Evolutionary conservation across 352 stramenopile species (phyloP), one percentile per base, ranked within the genome.

Genomic region (Aphanomyces astaci): DNA sequence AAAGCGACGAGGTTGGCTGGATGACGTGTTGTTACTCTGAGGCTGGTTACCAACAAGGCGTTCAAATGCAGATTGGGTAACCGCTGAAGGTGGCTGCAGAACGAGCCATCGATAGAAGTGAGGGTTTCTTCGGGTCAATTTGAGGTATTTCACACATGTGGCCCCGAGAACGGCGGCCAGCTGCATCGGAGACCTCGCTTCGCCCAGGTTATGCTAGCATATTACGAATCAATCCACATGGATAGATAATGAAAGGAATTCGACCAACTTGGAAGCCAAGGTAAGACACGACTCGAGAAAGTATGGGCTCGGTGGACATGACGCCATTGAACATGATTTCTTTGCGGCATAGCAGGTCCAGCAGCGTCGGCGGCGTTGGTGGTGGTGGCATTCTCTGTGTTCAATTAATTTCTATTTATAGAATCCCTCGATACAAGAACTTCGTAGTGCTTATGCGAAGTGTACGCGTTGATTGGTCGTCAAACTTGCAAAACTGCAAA

Each of bases 341-440:
- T 24, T 60, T 68, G 11, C 51, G 51, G 30, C 31, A 56, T n/a
- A 68, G 36, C 17, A 68, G 45, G 32, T 68, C 62, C 2, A 68
- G 32, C 0, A 68, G 30, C 15, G 22, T 43, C 30, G 24, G 19
- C 13, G 25, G 19, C 24, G 51, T n/a, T 11, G 33, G 30, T 15
- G n/a, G 51, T 36, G 30, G 11, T 36, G 25, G 51, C 51, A 36
- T 43, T 7, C 36, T 43, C 10, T 59, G 51, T 36, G 27, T 19
- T 7, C 13, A 53, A 53, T 53, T 10, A 9, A 24, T 59, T 59
- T 59, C 2, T 59, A 33, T 59, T 22, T 36, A 33, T 32, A 1
- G 51, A 39, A 1, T 22, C n/a, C 33, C 48, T 68, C 30, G 62
- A 43, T 68, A 60, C 4, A 68, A 68, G 62, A 48, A 68, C 62